These are phyloP conservation scores for Phytopythium kandeliae DNA, from an alignment of 352 stramenopile species.

Conservation along the genomic window DNA sequence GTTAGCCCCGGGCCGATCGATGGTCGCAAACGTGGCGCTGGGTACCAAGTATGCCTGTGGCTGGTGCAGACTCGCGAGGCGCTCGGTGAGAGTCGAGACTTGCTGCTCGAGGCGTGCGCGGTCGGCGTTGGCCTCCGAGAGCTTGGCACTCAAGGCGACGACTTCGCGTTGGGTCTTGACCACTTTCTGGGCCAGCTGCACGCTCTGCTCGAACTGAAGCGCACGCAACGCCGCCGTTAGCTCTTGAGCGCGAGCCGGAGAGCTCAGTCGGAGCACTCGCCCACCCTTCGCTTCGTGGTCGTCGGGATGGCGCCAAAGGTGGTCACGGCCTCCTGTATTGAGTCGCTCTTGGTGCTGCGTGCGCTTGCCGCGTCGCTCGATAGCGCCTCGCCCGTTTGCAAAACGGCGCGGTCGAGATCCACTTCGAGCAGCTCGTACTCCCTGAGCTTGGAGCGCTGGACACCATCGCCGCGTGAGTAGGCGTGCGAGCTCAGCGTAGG, in stretches of 20 bases:
- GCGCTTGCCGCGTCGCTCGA: neutral
- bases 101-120: slow-evolving; percentile 21
- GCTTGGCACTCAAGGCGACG: slow-evolving; percentile 31
- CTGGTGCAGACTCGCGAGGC: slow-evolving; percentile 52
- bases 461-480: neutral
- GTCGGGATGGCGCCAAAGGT: slow-evolving; percentile 67
- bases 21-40: neutral
- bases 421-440: slow-evolving; percentile 75
- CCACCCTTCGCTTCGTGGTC: slow-evolving; percentile 57
- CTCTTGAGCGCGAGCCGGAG: too few relatives aligned
- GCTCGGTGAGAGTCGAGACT: slow-evolving; percentile 23
- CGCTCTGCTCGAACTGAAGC: slow-evolving; percentile 68
- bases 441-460: slow-evolving; percentile 49
- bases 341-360: neutral
- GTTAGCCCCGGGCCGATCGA: neutral
- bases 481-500: neutral
- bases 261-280: too few relatives aligned
- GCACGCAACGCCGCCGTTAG: too few relatives aligned
- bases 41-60: slow-evolving; percentile 69
- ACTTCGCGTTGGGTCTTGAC: slow-evolving; percentile 58
- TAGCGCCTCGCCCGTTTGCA: slow-evolving; percentile 51
- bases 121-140: slow-evolving; percentile 25
- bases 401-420: slow-evolving; percentile 57
- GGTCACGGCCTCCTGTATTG: slow-evolving; percentile 37
- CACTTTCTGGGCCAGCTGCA: slow-evolving; percentile 56